Evolutionary conservation across 1,284 basidiomycete species (phyloP), one percentile per base, ranked within the genome.

Genomic region (Coniophora puteana): DNA sequence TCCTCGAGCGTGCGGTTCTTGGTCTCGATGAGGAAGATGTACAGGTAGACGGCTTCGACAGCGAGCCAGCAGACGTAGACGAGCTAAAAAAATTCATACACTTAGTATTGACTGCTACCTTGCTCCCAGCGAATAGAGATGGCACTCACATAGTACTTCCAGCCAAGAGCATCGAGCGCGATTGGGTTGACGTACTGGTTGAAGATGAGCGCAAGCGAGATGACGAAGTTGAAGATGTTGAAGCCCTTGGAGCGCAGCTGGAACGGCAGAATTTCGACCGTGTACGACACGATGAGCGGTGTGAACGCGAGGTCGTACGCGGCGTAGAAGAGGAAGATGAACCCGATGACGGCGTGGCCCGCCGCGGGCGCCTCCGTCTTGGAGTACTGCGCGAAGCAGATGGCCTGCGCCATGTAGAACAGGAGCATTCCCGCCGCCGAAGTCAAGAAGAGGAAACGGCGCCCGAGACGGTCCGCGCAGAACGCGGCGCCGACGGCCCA

Each of bases 101-200:
- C n/a, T n/a, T n/a, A n/a, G n/a, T n/a, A n/a, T 17, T 29, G n/a
- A n/a, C 11, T 27, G 21, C n/a, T 18, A 12, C 21, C 22, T n/a
- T n/a, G n/a, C n/a, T 18, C 12, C 17, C 34, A 36, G n/a, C 14
- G 22, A 17, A 18, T 35, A 20, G 17, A 20, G 10, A 21, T 13
- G 23, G 12, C 20, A 59, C 67, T 41, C 50, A 73, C 67, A 49
- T 78, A 80, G 64, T 80, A 82, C 53, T 76, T 83, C 86, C 86
- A 89, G 33, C 58, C 63, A 38, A 86, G 63, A 25, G 59, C 53
- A 6, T 62, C 62, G 35, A 82, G 68, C 8, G 83, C 84, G 51
- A 89, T 74, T 11, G 86, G 87, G 67, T 89, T 90, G 57, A 83
- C 77, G 54, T 86, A 89, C 61, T 89, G 84, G 61, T 89, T 89